Conservation (phyloP, 805 yeast genomes). For the Candida patagonica region DNA sequence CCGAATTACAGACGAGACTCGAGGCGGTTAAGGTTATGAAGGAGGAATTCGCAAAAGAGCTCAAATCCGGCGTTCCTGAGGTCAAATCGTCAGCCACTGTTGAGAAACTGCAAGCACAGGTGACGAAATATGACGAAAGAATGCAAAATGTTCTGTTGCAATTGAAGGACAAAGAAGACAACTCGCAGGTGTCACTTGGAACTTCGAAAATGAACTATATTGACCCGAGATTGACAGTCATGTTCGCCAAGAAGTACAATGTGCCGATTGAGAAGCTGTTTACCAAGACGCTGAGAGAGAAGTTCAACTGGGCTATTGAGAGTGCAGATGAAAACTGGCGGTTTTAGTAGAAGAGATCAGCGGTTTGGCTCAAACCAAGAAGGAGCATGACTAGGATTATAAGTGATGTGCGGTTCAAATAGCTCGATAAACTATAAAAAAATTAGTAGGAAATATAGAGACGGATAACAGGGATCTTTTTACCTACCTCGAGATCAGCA, state of each 20-base stretch:
- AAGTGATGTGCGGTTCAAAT: slow-evolving; percentile 54
- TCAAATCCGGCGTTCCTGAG: slow-evolving; percentile 44
- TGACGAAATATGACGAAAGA: slow-evolving; percentile 63
- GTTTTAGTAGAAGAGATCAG: slow-evolving; percentile 36
- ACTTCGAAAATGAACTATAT: slow-evolving; percentile 93
- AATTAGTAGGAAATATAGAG: not conserved
- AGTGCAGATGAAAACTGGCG: slow-evolving; percentile 83
- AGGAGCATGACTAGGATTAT: slow-evolving; percentile 45
- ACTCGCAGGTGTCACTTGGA: slow-evolving; percentile 84
- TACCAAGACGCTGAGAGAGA: slow-evolving; percentile 83
- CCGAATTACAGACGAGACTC: slow-evolving; percentile 51
- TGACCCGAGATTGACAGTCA: slow-evolving; percentile 85
- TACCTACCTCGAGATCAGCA: slow-evolving; percentile 59
- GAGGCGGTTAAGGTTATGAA: slow-evolving; percentile 41
- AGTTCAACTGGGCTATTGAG: slow-evolving; percentile 94
- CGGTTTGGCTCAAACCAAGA: slow-evolving; percentile 37
- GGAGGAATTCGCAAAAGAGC: slow-evolving; percentile 42
- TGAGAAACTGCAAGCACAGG: slow-evolving; percentile 64
- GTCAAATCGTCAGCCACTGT: slow-evolving; percentile 42
- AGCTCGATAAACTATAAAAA: slow-evolving; percentile 54
- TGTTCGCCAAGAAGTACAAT: slow-evolving; percentile 73
- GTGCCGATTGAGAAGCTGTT: slow-evolving; percentile 91
- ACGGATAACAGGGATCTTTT: not conserved
- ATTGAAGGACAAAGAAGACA: slow-evolving; percentile 86
- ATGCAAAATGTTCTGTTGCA: slow-evolving; percentile 61